Evolutionary conservation across 768 basidiomycete genomes (phyloP), one percentile per base, ranked within the genome.

Genomic region (Rhizopogon vinicolor): DNA sequence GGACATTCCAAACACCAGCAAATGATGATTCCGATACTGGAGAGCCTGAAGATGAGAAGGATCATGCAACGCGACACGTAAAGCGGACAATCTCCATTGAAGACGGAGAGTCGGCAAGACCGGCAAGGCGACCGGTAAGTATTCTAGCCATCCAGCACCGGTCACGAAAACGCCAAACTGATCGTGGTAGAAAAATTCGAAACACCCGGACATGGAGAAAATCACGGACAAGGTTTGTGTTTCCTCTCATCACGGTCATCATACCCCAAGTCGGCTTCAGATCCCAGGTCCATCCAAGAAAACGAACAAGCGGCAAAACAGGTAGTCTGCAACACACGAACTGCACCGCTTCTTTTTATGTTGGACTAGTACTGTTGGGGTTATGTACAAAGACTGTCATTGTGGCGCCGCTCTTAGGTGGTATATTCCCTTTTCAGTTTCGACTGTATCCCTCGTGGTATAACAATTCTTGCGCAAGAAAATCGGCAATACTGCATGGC

Each of bases 11-110:
- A 58, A 63, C 57, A 52, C 60, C 68, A 0, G 59, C 60, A 31
- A 60, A 58, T 57, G 62, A 59, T 65, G 69, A 65, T 56, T 60
- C 66, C 13, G 68, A 70, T 39, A 62, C 58, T 62, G 60, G 54
- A 53, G 44, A 53, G 48, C 62, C 59, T 59, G 66, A 65, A 33
- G 58, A 70, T 25, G 62, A 62, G 33, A 43, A 41, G 5, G 56
- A 62, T 58, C 39, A 41, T 10, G 50, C 64, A 69, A 57, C 60
- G 69, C 6, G 62, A 56, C 41, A 46, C 58, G 58, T 60, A 64
- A 49, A 53, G 44, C 63, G 53, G 65, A 65, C 42, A 58, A 62
- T 7, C 53, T 50, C 51, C 31, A 14, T 25, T 14, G 35, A 49
- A 37, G 63, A 66, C 39, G 56, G 54, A 13, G 70, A 58, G 39